Percentiles rank a stretch among this genome's conserved stretches.
Conservation (phyloP, 768 basidiomycete genomes). For the Cytidiella melzeri region DNA sequence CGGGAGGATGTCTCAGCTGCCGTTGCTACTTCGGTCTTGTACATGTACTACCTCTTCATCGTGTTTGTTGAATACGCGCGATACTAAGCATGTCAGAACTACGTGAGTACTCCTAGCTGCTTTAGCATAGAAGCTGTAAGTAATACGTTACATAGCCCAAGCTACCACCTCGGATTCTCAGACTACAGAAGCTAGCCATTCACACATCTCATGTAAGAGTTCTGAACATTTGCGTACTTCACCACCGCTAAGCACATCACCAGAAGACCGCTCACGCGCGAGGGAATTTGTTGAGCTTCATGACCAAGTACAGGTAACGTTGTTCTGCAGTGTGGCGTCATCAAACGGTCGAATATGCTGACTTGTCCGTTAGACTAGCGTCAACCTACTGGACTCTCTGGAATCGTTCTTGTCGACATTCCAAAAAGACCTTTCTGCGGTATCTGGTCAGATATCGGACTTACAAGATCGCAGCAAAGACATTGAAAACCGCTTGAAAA, state of each 20-base stretch:
- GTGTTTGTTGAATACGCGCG: too few relatives aligned
- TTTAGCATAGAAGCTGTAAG: background rate
- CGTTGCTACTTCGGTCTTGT: too few relatives aligned
- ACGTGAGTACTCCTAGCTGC: background rate
- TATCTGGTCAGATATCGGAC: constrained; percentile 95
- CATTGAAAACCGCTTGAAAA: constrained; percentile 82
- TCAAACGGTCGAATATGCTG: background rate
- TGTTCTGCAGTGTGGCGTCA: too few relatives aligned
- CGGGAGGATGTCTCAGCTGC: too few relatives aligned
- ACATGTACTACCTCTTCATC: too few relatives aligned
- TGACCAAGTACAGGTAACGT: constrained; percentile 75
- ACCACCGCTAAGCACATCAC: constrained; percentile 8
- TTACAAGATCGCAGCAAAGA: constrained; percentile 86
- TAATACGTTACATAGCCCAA: background rate
- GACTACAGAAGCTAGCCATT: background rate
- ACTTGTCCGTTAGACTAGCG: constrained; percentile 58
- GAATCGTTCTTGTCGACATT: constrained; percentile 93
- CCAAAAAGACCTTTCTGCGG: constrained; percentile 87
- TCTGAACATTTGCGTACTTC: background rate
- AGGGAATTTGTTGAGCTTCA: constrained; percentile 83
- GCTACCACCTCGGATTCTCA: background rate
- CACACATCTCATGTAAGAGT: background rate
- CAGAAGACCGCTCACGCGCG: constrained; percentile 26
- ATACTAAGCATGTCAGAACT: background rate
- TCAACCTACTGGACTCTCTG: constrained; percentile 78